A percentile compares a stretch with the other conserved stretches of the same genome.
phyloP scores from a whole-genome alignment of 495 filamentous ascomycete genomes.

The Cercophora samala region DNA sequence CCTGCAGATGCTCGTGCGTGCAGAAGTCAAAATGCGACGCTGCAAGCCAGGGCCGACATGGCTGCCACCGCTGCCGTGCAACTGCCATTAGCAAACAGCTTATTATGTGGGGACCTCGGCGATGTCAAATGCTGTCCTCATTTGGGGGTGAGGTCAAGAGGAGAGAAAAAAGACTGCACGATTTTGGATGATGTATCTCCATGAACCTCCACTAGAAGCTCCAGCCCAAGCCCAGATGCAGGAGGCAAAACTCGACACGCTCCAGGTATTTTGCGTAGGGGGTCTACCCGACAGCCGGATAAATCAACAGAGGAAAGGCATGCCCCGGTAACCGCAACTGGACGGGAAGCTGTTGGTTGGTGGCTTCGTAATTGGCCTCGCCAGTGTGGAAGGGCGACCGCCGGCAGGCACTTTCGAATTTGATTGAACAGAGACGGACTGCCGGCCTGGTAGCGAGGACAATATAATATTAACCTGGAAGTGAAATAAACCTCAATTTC shows the following conservation, averaged over 20 bases:
- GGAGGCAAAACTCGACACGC: neutral
- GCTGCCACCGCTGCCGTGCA: neutral
- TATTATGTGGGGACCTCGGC: slow-evolving; percentile 5
- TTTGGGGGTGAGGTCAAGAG: too few relatives aligned
- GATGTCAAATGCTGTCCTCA: too few relatives aligned
- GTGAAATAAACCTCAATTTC: too few relatives aligned
- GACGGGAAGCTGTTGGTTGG: neutral
- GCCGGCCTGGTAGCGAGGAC: neutral
- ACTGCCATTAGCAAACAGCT: slow-evolving; percentile 4
- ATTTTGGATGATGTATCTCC: too few relatives aligned
- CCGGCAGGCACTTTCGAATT: neutral
- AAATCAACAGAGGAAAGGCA: neutral
- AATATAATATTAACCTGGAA: neutral
- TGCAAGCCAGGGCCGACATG: neutral
- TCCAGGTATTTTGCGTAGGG: neutral
- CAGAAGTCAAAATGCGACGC: neutral
- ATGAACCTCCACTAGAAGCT: too few relatives aligned
- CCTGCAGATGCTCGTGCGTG: neutral
- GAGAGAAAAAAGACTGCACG: too few relatives aligned
- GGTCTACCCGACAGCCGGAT: neutral
- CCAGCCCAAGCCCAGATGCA: neutral
- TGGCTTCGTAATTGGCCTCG: neutral
- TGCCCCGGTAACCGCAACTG: neutral
- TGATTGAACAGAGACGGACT: neutral
- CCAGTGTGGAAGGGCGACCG: neutral